These are phyloP conservation scores for Apophysomyces trapeziformis DNA, from an alignment of 371 early-diverging fungal species.

Conservation along the genomic window DNA sequence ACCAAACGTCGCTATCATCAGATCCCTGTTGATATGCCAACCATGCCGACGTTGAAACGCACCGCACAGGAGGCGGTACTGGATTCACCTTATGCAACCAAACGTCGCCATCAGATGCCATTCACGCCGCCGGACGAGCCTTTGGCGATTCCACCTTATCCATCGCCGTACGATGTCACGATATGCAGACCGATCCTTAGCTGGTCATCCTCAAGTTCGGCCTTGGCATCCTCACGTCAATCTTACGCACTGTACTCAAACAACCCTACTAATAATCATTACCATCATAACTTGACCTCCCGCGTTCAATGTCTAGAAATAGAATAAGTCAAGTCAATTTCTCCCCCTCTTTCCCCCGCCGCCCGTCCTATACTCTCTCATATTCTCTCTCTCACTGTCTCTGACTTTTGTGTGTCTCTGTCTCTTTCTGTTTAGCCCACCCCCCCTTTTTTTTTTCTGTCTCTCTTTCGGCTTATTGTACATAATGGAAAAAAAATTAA, in stretches of 20 bases:
- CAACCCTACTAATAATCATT: neutral
- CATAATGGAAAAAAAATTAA: conserved; percentile 5
- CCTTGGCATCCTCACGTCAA: conserved; percentile 1
- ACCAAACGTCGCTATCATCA: conserved; percentile 9
- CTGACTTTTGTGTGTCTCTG: neutral
- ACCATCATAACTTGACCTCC: neutral
- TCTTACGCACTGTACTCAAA: conserved; percentile 3
- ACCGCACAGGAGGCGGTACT: conserved; percentile 11
- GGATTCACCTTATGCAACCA: conserved; percentile 7
- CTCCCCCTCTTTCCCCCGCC: too few relatives aligned
- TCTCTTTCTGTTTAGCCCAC: neutral
- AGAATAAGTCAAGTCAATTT: conserved; percentile 2
- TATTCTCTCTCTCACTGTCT: neutral
- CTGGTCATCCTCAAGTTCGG: conserved; percentile 5
- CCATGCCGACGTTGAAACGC: conserved; percentile 11
- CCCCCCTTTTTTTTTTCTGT: neutral
- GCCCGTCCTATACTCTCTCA: too few relatives aligned
- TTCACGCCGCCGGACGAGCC: conserved; percentile 5
- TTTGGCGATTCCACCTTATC: conserved; percentile 3
- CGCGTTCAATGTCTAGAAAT: conserved; percentile 16
- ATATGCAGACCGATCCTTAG: conserved; percentile 8
- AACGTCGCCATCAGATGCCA: conserved; percentile 10
- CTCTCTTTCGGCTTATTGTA: neutral
- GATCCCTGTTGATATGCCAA: conserved; percentile 9
- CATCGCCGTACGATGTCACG: conserved; percentile 9